Base-by-base conservation (phyloP, 1,284 basidiomycete species). In the Irpex lacteus region DNA sequence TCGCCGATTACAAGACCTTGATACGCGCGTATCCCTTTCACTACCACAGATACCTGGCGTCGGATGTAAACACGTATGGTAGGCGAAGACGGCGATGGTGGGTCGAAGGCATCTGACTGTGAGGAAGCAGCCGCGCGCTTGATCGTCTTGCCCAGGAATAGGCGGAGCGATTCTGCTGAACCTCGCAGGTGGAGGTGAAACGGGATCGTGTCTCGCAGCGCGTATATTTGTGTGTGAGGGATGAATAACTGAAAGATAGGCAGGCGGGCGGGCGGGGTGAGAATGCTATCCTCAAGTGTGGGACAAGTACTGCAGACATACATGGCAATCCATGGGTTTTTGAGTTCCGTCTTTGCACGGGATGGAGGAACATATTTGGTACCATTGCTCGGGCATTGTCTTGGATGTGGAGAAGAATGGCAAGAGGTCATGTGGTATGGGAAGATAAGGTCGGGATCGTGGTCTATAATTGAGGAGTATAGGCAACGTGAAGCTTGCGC, bases 161-260 rank as follows among this genome's bases (percentile, higher is more conserved):
- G 77, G 49, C 71, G 75, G 8, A 88, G 73, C 6, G 82, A 59
- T 11, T 75, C 69, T 1, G 77, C 62, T 2, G 78, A 75, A 3
- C 81, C 85, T 55, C 75, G 78, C n/a, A 90, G 75, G 64, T 87
- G 87, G 38, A 90, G 67, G 69, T 87, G 85, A 71, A 89, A 86
- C 0, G 86, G 86, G n/a, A 89, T 85, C 8, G 71, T 76, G 62
- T 87, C 85, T 1, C 74, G 69, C 18, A 86, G 64, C 4, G 80
- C 79, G 70, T 83, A 89, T 8, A 85, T 79, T 58, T 83, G 81
- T 2, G 80, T 78, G 1, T 79, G 78, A 19, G 87, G 87, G 21
- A 85, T 74, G 70, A 84, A 82, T 13, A 85, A 69, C 83, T 85
- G 68, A 26, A 21, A 21, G 26, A 38, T 18, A 36, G 44, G 26